Percentiles rank a stretch among this genome's conserved stretches.
These are phyloP conservation scores for Inosperma sp. DNA, from an alignment of 768 basidiomycete species.

Conservation along the genomic window DNA sequence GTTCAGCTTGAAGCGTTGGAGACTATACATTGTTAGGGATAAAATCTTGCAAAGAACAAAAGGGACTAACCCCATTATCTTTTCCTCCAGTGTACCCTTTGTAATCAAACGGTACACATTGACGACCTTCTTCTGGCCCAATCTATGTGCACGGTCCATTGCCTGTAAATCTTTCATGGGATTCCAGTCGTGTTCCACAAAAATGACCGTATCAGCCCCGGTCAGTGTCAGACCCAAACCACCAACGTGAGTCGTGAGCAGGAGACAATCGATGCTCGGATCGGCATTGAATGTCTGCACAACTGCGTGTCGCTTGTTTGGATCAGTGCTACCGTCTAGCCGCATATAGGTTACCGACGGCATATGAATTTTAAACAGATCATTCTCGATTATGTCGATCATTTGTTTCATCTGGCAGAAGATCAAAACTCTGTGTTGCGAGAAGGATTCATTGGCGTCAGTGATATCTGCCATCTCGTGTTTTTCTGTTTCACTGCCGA, in stretches of 20 bases:
- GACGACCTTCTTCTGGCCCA: constrained; percentile 98
- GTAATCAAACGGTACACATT: constrained; percentile 98
- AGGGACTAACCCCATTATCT: constrained; percentile 92
- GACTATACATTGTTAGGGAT: constrained; percentile 39
- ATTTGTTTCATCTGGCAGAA: constrained; percentile 99
- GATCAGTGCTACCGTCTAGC: constrained; percentile 88
- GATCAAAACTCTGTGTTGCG: constrained; percentile 97
- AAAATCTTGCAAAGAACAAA: neutral
- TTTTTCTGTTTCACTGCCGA: constrained; percentile 53
- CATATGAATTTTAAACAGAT: constrained; percentile 89
- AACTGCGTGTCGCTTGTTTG: constrained; percentile 91
- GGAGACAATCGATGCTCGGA: constrained; percentile 92
- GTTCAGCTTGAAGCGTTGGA: constrained; percentile 98
- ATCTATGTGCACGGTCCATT: constrained; percentile 97
- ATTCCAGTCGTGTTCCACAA: constrained; percentile 99
- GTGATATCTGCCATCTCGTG: constrained; percentile 62
- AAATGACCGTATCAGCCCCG: constrained; percentile 98
- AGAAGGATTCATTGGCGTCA: constrained; percentile 57
- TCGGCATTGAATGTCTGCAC: constrained; percentile 98
- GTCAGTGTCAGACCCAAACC: constrained; percentile 94
- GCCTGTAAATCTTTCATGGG: constrained; percentile 99
- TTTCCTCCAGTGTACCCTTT: constrained; percentile 95
- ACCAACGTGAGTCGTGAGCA: constrained; percentile 95
- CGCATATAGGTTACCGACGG: constrained; percentile 98
- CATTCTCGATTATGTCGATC: constrained; percentile 94